Evolutionary conservation across 2,329 filamentous ascomycete species (phyloP).

Genomic region (Phaeomoniella chlamydospora): DNA sequence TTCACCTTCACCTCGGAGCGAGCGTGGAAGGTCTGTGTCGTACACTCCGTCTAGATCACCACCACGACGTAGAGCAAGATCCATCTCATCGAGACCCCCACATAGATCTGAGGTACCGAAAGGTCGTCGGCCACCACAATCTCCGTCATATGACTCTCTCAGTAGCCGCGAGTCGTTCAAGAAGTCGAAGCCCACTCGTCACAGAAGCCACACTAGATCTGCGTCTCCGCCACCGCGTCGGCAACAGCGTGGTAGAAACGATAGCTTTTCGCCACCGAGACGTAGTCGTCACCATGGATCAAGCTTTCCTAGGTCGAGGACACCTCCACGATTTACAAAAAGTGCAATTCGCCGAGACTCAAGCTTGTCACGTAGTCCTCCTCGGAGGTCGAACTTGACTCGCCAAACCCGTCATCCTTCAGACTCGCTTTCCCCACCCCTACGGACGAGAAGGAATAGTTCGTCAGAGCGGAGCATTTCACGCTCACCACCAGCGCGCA

Average conservation of each 20-base stretch:
- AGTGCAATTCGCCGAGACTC: too few relatives aligned
- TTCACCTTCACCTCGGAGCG: slow-evolving; percentile 5
- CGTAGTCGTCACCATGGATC: background rate
- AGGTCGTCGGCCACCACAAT: too few relatives aligned
- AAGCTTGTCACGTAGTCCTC: too few relatives aligned
- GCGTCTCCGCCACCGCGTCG: background rate
- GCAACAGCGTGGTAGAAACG: background rate
- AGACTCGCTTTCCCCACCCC: too few relatives aligned
- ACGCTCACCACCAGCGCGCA: too few relatives aligned
- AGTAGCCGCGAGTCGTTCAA: background rate
- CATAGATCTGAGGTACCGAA: too few relatives aligned
- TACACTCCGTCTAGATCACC: slow-evolving; percentile 3
- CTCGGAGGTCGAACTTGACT: too few relatives aligned
- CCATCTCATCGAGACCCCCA: background rate
- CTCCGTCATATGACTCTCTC: background rate
- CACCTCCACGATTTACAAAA: too few relatives aligned
- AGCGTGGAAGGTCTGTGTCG: background rate
- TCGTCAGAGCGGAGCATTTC: too few relatives aligned
- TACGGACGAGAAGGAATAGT: too few relatives aligned
- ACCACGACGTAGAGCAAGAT: slow-evolving; percentile 5
- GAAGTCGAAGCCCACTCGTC: background rate
- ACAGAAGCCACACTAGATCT: background rate
- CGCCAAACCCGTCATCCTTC: too few relatives aligned
- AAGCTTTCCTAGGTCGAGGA: too few relatives aligned
- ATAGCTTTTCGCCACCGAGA: background rate